A percentile compares a stretch with the other conserved stretches of the same genome.
Evolutionary conservation across 2,329 filamentous ascomycete species (phyloP).

Genomic region (Aspergillus neoniger): DNA sequence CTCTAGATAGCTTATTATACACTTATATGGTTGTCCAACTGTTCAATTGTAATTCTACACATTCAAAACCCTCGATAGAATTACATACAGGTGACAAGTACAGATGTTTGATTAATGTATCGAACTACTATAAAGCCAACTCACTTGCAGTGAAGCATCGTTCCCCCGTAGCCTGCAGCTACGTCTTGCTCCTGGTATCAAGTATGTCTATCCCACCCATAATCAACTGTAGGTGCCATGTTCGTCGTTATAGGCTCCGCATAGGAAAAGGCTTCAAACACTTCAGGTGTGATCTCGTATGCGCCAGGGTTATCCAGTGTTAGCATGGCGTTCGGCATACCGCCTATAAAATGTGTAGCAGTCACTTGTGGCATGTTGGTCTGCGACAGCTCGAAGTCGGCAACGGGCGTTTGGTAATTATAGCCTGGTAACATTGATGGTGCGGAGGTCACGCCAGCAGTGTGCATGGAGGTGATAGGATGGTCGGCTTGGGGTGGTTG

Average conservation of each 20-base stretch:
- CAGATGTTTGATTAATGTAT: background rate
- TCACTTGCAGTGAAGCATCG: background rate
- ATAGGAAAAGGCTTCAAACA: conserved; percentile 49
- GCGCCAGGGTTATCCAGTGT: conserved; percentile 39
- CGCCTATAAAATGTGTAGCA: conserved; percentile 33
- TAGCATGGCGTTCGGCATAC: conserved; percentile 39
- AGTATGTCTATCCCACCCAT: conserved; percentile 23
- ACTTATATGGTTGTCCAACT: too few species aligned
- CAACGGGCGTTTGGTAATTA: conserved; percentile 27
- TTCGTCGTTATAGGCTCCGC: conserved; percentile 47
- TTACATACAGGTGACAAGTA: background rate
- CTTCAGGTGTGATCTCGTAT: conserved; percentile 48
- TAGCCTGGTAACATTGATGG: conserved; percentile 21
- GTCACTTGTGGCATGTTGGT: conserved; percentile 28
- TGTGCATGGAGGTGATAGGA: conserved; percentile 18
- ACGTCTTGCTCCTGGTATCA: background rate
- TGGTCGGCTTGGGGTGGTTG: conserved; percentile 14
- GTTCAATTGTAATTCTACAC: background rate
- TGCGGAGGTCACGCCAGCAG: conserved; percentile 16
- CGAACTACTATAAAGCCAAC: background rate
- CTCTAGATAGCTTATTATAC: too few species aligned
- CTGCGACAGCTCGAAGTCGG: conserved; percentile 28
- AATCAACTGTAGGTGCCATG: conserved; percentile 39
- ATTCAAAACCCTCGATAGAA: background rate
- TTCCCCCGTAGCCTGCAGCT: background rate